These are phyloP conservation scores for Fusarium continuum DNA, from an alignment of 2,329 filamentous ascomycete species.

Conservation along the genomic window DNA sequence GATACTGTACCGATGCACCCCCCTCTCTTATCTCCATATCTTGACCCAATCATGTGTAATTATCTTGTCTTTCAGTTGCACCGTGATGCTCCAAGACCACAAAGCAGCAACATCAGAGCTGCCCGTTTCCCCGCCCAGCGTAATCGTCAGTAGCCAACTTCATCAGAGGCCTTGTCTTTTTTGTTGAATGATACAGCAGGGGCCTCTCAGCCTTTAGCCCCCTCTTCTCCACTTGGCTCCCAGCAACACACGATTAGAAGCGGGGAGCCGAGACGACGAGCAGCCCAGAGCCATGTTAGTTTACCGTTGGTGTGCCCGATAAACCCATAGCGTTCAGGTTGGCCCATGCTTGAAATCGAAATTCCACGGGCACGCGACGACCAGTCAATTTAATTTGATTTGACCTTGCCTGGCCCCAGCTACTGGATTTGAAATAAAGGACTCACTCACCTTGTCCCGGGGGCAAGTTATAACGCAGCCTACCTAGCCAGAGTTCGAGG, in stretches of 20 bases:
- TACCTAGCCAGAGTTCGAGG: conserved; percentile 19
- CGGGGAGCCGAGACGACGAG: conserved; percentile 36
- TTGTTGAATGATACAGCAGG: conserved; percentile 29
- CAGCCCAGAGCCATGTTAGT: conserved; percentile 34
- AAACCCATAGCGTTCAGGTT: conserved; percentile 26
- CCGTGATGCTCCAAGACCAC: conserved; percentile 3
- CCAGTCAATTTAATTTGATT: conserved; percentile 21
- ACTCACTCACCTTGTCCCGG: conserved; percentile 17
- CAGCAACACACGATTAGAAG: conserved; percentile 31
- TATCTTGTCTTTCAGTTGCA: background rate
- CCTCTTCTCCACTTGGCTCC: conserved; percentile 24
- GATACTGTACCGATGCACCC: conserved; percentile 16
- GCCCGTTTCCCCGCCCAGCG: conserved; percentile 9
- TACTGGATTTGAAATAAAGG: conserved; percentile 15
- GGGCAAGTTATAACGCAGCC: conserved; percentile 24
- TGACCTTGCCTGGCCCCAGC: conserved; percentile 3
- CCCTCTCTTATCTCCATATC: conserved; percentile 24
- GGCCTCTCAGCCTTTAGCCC: conserved; percentile 21
- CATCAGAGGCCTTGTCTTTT: conserved; percentile 19
- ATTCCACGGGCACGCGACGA: conserved; percentile 22
- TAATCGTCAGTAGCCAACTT: conserved; percentile 21
- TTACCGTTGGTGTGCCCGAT: conserved; percentile 33
- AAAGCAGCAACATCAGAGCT: background rate
- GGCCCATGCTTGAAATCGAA: conserved; percentile 28
- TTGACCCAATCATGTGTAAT: conserved; percentile 19